phyloP scores from a whole-genome alignment of 192 early-diverging fungal species.

The Podila epicladia region DNA sequence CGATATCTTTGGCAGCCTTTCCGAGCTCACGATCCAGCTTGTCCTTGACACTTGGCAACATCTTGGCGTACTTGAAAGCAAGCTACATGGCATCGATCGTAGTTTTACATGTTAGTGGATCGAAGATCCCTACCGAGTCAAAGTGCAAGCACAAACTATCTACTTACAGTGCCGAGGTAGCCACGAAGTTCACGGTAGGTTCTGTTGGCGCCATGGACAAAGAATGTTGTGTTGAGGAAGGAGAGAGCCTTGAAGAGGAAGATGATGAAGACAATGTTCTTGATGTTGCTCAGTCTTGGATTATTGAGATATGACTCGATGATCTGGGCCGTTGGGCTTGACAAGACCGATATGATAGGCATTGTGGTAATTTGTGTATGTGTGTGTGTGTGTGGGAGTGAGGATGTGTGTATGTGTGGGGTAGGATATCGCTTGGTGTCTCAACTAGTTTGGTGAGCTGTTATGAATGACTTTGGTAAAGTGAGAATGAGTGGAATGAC shows the following conservation, averaged over 20 bases:
- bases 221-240: slow-evolving; percentile 55
- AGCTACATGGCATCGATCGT: slow-evolving; percentile 28
- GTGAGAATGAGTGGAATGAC: too few relatives aligned
- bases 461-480: neutral
- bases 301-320: slow-evolving; percentile 52
- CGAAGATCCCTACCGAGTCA: slow-evolving; percentile 7
- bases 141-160: neutral
- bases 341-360: slow-evolving; percentile 37
- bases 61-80: slow-evolving; percentile 58
- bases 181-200: slow-evolving; percentile 57
- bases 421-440: neutral
- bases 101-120: neutral
- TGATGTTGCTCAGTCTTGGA: slow-evolving; percentile 55
- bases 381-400: neutral
- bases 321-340: slow-evolving; percentile 26
- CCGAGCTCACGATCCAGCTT: slow-evolving; percentile 80
- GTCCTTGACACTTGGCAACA: slow-evolving; percentile 62
- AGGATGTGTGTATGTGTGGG: neutral
- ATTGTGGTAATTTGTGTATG: slow-evolving; percentile 7
- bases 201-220: slow-evolving; percentile 64
- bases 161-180: slow-evolving; percentile 57
- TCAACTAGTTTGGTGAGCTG: neutral
- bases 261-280: slow-evolving; percentile 70
- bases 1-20: slow-evolving; percentile 83
- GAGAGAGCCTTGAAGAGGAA: slow-evolving; percentile 62